Evolutionary conservation across 2,329 filamentous ascomycete genomes (phyloP).

Genomic region (Penicillium sp.): DNA sequence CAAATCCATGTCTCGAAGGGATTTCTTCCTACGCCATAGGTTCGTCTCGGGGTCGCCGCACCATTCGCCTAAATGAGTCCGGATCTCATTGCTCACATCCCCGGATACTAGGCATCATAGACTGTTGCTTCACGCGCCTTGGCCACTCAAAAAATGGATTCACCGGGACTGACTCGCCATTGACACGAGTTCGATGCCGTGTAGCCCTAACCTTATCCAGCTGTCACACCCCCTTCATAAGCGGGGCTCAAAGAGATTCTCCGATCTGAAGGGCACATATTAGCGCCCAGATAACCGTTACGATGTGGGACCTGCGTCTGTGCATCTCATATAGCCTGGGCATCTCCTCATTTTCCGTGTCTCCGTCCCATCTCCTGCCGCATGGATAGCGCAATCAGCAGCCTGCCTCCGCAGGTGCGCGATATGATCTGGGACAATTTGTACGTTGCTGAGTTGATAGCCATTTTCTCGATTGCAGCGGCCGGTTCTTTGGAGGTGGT

Average conservation of each 20-base stretch:
- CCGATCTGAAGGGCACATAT: background rate
- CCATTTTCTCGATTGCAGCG: background rate
- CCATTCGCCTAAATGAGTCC: background rate
- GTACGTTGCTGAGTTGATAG: background rate
- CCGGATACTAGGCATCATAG: background rate
- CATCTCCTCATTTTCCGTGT: background rate
- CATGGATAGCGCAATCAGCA: conserved; percentile 11
- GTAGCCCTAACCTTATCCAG: conserved; percentile 1
- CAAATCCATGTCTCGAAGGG: background rate
- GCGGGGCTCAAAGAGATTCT: background rate
- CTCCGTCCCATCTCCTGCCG: background rate
- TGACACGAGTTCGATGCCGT: background rate
- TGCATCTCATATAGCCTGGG: background rate
- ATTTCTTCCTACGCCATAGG: background rate
- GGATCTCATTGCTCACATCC: background rate
- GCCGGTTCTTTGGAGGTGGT: conserved; percentile 49
- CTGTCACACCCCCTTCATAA: background rate
- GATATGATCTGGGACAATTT: background rate
- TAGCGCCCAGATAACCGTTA: background rate
- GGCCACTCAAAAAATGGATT: background rate
- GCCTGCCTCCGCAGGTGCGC: conserved; percentile 1
- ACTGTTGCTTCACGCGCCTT: background rate
- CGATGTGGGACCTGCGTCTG: background rate
- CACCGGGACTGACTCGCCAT: background rate
- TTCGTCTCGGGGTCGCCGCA: background rate